Percentiles rank a stretch among this genome's conserved stretches.
Conservation (phyloP, 139 green algal genomes). For the Tetradesmus obliquus region DNA sequence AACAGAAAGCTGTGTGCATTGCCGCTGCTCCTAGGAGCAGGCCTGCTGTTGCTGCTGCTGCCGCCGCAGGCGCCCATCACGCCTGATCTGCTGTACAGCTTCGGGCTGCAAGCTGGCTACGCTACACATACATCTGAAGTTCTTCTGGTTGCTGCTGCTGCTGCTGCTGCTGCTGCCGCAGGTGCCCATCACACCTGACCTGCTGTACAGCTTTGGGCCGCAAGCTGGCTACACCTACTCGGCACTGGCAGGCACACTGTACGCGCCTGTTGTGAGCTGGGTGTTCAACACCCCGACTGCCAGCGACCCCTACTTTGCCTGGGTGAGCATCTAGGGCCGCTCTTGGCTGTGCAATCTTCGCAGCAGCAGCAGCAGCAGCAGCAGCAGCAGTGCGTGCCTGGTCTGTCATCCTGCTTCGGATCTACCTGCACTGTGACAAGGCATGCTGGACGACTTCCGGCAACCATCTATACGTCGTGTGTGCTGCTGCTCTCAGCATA, state of each 20-base stretch:
- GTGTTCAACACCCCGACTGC: slow-evolving; percentile 25
- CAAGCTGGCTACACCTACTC: slow-evolving; percentile 35
- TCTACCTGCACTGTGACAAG: no score
- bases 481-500: no score
- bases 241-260: slow-evolving; percentile 40
- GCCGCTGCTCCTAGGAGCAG: no score
- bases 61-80: not conserved
- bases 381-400: no score
- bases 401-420: no score
- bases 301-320: slow-evolving; percentile 41
- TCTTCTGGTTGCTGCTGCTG: no score
- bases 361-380: not conserved
- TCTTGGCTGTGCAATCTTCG: not conserved
- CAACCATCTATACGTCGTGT: no score
- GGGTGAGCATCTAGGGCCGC: not conserved
- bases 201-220: slow-evolving; percentile 39
- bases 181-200: not conserved
- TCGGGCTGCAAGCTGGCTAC: slow-evolving; percentile 35
- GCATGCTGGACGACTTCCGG: no score
- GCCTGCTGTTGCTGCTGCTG: not conserved
- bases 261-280: slow-evolving; percentile 35
- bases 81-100: slow-evolving; percentile 4
- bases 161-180: not conserved
- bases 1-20: no score
- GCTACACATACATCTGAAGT: no score